These are phyloP conservation scores for Talaromyces sp. DNA, from an alignment of 2,329 filamentous ascomycete species.

Conservation along the genomic window DNA sequence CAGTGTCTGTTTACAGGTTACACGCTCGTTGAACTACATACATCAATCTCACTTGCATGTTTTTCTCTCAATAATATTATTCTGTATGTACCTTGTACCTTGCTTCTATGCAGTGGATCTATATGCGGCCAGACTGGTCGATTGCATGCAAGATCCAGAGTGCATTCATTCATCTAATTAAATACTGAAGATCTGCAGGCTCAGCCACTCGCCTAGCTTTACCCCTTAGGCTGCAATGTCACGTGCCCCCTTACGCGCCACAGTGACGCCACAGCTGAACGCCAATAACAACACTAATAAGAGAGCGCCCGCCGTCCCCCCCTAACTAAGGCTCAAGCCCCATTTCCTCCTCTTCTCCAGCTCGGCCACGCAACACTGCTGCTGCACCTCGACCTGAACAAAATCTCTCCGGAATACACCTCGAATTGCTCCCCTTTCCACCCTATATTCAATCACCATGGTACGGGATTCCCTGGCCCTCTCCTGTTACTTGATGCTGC, in stretches of 20 bases:
- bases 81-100: too few species aligned
- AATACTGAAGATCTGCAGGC: not conserved
- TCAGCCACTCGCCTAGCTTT: not conserved
- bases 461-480: not conserved
- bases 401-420: not conserved
- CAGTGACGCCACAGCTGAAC: not conserved
- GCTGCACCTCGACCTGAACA: not conserved
- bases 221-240: not conserved
- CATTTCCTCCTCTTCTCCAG: conserved; percentile 5
- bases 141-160: not conserved
- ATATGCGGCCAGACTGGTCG: not conserved
- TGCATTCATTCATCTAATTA: not conserved
- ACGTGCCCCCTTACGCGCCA: not conserved
- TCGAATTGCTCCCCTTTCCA: not conserved
- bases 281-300: conserved; percentile 10
- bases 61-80: too few species aligned
- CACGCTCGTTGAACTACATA: too few species aligned
- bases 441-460: conserved; percentile 9
- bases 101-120: not conserved
- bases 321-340: conserved; percentile 13
- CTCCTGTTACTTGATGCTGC: not conserved
- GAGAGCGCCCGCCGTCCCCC: conserved; percentile 4
- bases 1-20: not conserved
- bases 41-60: too few species aligned
- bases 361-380: not conserved